phyloP scores from a whole-genome alignment of 371 early-diverging fungal species.

The Quaeritorhiza haematococci region DNA sequence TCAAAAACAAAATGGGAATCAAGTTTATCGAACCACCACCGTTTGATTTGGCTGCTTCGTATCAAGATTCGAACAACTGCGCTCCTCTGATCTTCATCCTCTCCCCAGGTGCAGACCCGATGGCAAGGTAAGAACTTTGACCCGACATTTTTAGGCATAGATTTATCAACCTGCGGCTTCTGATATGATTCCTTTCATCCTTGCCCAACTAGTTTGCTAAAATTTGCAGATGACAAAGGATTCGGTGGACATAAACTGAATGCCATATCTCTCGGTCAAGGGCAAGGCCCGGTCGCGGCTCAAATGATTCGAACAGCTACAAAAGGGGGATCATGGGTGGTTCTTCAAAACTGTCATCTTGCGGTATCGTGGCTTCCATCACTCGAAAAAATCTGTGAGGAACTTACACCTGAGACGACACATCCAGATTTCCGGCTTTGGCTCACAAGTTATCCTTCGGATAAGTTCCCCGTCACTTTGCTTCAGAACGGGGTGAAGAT shows the following conservation, averaged over 20 bases:
- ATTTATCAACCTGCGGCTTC: constrained; percentile 2
- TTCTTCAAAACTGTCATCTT: constrained; percentile 58
- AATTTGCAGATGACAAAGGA: constrained; percentile 48
- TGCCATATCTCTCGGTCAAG: constrained; percentile 54
- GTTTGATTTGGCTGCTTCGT: constrained; percentile 49
- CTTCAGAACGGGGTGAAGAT: constrained; percentile 60
- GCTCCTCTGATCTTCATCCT: constrained; percentile 55
- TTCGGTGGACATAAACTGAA: constrained; percentile 39
- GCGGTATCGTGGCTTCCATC: constrained; percentile 52
- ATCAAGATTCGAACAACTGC: constrained; percentile 42
- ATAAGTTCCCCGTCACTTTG: constrained; percentile 51
- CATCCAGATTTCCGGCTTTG: constrained; percentile 51
- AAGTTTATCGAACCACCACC: constrained; percentile 54
- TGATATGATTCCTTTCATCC: background rate
- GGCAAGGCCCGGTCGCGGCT: constrained; percentile 56
- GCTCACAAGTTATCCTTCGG: constrained; percentile 54
- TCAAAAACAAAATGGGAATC: constrained; percentile 43
- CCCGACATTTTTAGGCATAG: too few relatives aligned
- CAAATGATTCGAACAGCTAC: constrained; percentile 46
- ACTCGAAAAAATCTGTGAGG: constrained; percentile 57
- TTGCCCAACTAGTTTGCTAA: constrained; percentile 31
- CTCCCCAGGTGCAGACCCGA: constrained; percentile 56
- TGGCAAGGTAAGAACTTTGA: constrained; percentile 36
- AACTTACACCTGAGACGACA: constrained; percentile 45
- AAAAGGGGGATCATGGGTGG: constrained; percentile 50